Percentiles rank a stretch among this genome's conserved stretches.
These are phyloP conservation scores for Metahyphopichia silvanorum DNA, from an alignment of 805 yeast species.

Conservation along the genomic window DNA sequence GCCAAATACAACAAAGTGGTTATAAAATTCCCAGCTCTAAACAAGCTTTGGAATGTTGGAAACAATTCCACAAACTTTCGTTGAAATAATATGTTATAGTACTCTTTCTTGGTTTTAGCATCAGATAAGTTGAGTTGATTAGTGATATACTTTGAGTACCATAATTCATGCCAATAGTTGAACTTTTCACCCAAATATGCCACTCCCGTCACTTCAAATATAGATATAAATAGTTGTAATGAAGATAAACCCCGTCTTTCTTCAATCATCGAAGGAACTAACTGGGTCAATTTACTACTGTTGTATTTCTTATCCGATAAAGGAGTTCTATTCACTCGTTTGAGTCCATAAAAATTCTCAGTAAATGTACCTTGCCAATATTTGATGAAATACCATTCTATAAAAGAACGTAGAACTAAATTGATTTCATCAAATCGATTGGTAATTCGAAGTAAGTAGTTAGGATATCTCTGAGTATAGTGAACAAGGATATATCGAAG, in stretches of 20 bases:
- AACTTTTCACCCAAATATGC: conserved; percentile 72
- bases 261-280: conserved; percentile 44
- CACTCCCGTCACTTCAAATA: conserved; percentile 59
- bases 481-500: conserved; percentile 75
- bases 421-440: conserved; percentile 78
- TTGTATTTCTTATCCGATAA: conserved; percentile 26
- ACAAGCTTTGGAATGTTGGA: conserved; percentile 52
- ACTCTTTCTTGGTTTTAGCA: conserved; percentile 18
- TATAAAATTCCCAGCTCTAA: conserved; percentile 49
- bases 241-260: conserved; percentile 49
- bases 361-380: conserved; percentile 84
- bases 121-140: conserved; percentile 33
- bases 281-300: conserved; percentile 30
- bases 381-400: conserved; percentile 70
- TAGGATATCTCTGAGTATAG: conserved; percentile 77
- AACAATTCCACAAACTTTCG: conserved; percentile 53
- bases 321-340: conserved; percentile 49
- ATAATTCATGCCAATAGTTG: conserved; percentile 57
- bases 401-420: conserved; percentile 51
- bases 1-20: conserved; percentile 65
- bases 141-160: conserved; percentile 58
- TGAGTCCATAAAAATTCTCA: conserved; percentile 88
- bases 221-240: conserved; percentile 51
- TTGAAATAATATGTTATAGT: conserved; percentile 24
- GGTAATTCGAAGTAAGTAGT: conserved; percentile 56